Percentiles rank a stretch among this genome's conserved stretches.
phyloP scores from a whole-genome alignment of 2,329 filamentous ascomycete species.

The Pseudogymnoascus verrucosus region DNA sequence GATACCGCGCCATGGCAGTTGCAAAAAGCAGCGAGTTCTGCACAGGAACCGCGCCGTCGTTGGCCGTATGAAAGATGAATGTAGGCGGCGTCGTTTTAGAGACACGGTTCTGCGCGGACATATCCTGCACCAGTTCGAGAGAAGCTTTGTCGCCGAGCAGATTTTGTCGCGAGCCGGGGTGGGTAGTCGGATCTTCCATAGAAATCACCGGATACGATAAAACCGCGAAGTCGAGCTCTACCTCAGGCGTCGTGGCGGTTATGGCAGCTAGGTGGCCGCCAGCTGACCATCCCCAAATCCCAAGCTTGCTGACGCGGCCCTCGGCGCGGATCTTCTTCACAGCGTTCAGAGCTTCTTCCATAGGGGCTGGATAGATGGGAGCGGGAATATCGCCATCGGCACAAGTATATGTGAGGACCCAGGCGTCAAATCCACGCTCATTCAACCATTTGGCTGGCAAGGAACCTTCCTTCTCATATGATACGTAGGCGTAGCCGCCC shows the following conservation, averaged over 20 bases:
- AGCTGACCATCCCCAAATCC: conserved; percentile 23
- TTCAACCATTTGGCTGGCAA: conserved; percentile 20
- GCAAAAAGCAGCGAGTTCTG: conserved; percentile 25
- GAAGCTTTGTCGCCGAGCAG: conserved; percentile 19
- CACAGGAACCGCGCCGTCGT: conserved; percentile 23
- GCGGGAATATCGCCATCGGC: conserved; percentile 6
- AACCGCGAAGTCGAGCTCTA: conserved; percentile 21
- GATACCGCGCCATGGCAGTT: conserved; percentile 20
- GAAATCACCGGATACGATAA: conserved; percentile 23
- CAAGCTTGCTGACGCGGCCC: conserved; percentile 17
- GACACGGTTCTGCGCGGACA: conserved; percentile 25
- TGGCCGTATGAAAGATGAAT: conserved; percentile 30
- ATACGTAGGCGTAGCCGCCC: conserved; percentile 20
- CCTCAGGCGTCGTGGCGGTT: conserved; percentile 18
- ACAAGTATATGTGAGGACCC: conserved; percentile 21
- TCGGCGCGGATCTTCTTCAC: conserved; percentile 16
- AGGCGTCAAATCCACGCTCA: conserved; percentile 18
- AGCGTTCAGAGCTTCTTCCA: conserved; percentile 18
- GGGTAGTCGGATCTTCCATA: conserved; percentile 18
- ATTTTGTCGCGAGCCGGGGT: conserved; percentile 17
- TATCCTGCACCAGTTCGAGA: conserved; percentile 18
- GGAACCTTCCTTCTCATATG: conserved; percentile 18
- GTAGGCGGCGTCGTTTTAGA: conserved; percentile 24
- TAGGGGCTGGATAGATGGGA: conserved; percentile 19
- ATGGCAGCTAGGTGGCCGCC: conserved; percentile 22